Evolutionary conservation across 73 alveolate genomes (phyloP).

Genomic region (Urostyla sp.): DNA sequence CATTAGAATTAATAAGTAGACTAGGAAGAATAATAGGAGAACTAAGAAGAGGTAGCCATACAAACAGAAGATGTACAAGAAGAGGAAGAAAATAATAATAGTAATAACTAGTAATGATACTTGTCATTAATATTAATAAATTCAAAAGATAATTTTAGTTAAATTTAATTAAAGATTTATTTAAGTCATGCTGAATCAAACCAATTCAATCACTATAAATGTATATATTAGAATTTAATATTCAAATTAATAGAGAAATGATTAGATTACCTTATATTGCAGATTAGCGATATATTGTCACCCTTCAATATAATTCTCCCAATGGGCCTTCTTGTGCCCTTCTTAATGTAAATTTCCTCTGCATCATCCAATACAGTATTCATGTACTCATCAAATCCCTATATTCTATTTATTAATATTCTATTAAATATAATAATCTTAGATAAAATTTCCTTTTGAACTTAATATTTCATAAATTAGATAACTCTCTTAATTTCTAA

Average conservation of each 20-base stretch:
- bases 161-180: too few relatives aligned
- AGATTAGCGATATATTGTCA: constrained; percentile 79
- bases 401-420: not conserved
- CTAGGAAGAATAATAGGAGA: not conserved
- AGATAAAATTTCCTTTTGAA: too few relatives aligned
- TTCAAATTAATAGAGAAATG: not conserved
- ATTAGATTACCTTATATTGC: constrained; percentile 58
- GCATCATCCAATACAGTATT: constrained; percentile 89
- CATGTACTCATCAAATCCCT: constrained; percentile 87
- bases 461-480: too few relatives aligned
- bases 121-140: not conserved
- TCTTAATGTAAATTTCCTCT: constrained; percentile 79
- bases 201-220: not conserved
- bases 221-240: not conserved
- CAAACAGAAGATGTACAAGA: not conserved
- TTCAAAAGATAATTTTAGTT: not conserved
- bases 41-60: too few relatives aligned
- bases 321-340: constrained; percentile 65
- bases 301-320: constrained; percentile 86
- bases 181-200: too few relatives aligned
- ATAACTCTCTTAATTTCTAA: too few relatives aligned
- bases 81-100: not conserved
- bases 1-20: not conserved
- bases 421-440: too few relatives aligned
- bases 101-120: not conserved